A percentile compares a stretch with the other conserved stretches of the same genome.
Evolutionary conservation across 2,329 filamentous ascomycete species (phyloP).

Genomic region (Hymenotorrendiella dingleyae): DNA sequence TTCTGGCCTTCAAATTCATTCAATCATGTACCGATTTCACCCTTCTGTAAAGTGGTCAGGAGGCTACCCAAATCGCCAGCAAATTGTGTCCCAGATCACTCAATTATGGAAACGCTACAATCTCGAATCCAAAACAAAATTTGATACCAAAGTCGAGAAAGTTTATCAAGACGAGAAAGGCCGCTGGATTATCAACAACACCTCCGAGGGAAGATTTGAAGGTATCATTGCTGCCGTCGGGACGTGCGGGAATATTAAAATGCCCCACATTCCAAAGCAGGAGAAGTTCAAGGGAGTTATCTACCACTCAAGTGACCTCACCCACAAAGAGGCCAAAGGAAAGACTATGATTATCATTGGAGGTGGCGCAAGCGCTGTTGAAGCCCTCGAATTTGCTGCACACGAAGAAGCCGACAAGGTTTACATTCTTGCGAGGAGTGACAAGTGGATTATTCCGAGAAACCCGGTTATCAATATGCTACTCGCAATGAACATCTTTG

Average conservation of each 20-base stretch:
- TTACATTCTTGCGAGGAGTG: conserved; percentile 67
- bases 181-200: conserved; percentile 72
- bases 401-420: conserved; percentile 60
- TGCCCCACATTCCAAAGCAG: conserved; percentile 64
- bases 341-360: conserved; percentile 75
- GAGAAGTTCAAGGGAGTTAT: conserved; percentile 66
- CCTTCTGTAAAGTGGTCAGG: conserved; percentile 68
- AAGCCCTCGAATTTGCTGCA: conserved; percentile 74
- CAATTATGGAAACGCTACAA: conserved; percentile 71
- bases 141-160: conserved; percentile 63
- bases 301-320: conserved; percentile 70
- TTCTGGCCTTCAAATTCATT: conserved; percentile 77
- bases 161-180: conserved; percentile 63
- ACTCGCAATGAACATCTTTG: conserved; percentile 72
- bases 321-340: conserved; percentile 63
- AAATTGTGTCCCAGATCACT: conserved; percentile 68
- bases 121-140: conserved; percentile 64
- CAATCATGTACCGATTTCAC: conserved; percentile 82
- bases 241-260: conserved; percentile 73
- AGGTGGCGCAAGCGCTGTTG: conserved; percentile 74
- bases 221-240: conserved; percentile 74
- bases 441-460: conserved; percentile 84
- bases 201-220: conserved; percentile 66
- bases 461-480: conserved; percentile 70
- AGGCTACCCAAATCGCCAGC: conserved; percentile 71